Evolutionary conservation across 2,329 filamentous ascomycete species (phyloP), one percentile per base, ranked within the genome.

Genomic region (Leptographium lundbergii): DNA sequence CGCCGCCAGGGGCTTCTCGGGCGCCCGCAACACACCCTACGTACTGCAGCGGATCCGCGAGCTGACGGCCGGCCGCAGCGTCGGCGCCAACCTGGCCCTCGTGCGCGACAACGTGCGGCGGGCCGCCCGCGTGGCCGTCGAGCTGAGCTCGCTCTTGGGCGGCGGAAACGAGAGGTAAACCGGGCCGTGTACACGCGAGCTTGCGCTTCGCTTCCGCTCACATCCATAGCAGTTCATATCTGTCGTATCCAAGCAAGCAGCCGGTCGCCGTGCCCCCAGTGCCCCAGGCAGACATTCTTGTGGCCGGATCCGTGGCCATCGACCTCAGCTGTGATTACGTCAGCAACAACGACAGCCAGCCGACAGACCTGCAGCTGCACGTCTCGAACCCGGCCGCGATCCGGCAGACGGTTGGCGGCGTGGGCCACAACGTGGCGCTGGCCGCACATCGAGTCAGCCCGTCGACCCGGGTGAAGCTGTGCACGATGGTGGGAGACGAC

Each of bases 381-480:
- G 96, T 91, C 0, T 97, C 92, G 0, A 97, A 97, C 67, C 89
- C 89, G 55, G 84, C 91, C 9, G 75, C 77, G 17, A 95, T 96
- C 63, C 83, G 75, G 42, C 90, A 95, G 68, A 89, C 87, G 1
- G 81, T 96, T 9, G 94, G 94, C 14, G 94, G 94, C 7, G 94
- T 97, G 9, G 94, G 89, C 7, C 86, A 91, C 67, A 97, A 97
- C 67, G 89, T 97, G 52, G 90, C 94, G 19, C 80, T 90, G 54
- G 91, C 92, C 52, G 86, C 89, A 1, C 88, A 91, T 64, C 80
- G 85, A 36, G 78, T 78, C 17, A 80, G 87, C 61, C 83, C 81
- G 9, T 67, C 73, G 22, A 72, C 72, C 48, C 81, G 78, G 17
- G 87, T 94, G 9, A 79, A 82, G 25, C 81, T 96, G 19, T 91